Percentiles rank a stretch among this genome's conserved stretches.
Conservation (phyloP, 768 basidiomycete genomes). For the Imleria badia region DNA sequence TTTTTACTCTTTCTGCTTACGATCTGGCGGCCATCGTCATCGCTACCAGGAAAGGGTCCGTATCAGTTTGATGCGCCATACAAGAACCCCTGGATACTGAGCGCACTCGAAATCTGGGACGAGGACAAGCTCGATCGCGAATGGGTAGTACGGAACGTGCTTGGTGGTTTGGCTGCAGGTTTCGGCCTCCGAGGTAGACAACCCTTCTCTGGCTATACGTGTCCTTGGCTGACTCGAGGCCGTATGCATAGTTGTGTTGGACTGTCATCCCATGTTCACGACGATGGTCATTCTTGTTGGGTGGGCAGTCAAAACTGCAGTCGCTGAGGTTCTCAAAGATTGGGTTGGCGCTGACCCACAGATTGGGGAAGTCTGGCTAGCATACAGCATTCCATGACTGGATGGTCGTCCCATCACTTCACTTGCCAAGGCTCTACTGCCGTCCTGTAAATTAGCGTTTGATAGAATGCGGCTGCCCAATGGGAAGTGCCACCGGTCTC, state of each 20-base stretch:
- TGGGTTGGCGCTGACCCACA: constrained; percentile 65
- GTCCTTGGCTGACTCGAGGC: neutral
- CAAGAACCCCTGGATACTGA: constrained; percentile 36
- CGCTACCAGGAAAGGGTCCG: constrained; percentile 17
- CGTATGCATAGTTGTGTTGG: constrained; percentile 60
- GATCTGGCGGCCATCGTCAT: constrained; percentile 63
- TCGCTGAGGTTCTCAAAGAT: constrained; percentile 57
- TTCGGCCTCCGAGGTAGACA: constrained; percentile 75
- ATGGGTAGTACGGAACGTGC: constrained; percentile 80
- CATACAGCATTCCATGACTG: constrained; percentile 74
- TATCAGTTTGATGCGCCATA: constrained; percentile 27
- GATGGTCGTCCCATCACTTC: neutral
- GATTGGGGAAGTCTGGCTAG: constrained; percentile 70
- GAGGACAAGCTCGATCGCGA: constrained; percentile 76
- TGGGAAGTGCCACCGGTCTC: constrained; percentile 14
- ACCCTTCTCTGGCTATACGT: neutral
- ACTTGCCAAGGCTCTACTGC: neutral
- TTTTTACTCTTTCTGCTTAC: constrained; percentile 81
- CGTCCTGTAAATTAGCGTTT: constrained; percentile 1
- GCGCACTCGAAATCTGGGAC: constrained; percentile 58
- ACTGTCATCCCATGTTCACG: constrained; percentile 71
- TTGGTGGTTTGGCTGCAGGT: constrained; percentile 85
- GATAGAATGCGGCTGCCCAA: neutral
- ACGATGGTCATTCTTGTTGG: constrained; percentile 73
- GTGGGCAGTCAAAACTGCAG: constrained; percentile 68